A percentile compares a stretch with the other conserved stretches of the same genome.
Conservation (phyloP, 2,329 filamentous ascomycete genomes). For the Botrytis byssoidea region DNA sequence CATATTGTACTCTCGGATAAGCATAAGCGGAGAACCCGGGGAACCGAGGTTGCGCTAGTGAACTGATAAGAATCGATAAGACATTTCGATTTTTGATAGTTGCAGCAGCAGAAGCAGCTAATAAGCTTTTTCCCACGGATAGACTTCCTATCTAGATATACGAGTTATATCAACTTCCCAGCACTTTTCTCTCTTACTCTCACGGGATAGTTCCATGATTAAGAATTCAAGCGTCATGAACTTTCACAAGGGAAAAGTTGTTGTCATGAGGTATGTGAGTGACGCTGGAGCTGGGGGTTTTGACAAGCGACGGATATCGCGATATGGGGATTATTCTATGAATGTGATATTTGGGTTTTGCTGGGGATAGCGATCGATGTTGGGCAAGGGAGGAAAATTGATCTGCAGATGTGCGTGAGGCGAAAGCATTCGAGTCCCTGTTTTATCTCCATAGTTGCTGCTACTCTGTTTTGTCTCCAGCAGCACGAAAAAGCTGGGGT, state of each 20-base stretch:
- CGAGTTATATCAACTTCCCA: background rate
- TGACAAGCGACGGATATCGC: background rate
- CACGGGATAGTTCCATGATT: background rate
- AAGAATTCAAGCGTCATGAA: background rate
- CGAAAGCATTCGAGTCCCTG: background rate
- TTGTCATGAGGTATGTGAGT: background rate
- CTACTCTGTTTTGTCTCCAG: background rate
- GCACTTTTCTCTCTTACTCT: background rate
- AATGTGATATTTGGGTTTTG: background rate
- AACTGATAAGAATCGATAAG: background rate
- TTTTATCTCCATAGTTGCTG: background rate
- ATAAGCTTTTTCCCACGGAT: background rate
- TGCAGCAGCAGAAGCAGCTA: background rate
- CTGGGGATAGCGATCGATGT: background rate
- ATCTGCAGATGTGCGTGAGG: background rate
- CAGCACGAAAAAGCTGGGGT: background rate
- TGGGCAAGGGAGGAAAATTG: background rate
- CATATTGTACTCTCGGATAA: background rate
- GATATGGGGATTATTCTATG: background rate
- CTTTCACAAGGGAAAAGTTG: background rate
- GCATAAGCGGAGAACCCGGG: constrained; percentile 3
- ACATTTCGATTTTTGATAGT: background rate
- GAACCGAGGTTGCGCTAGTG: constrained; percentile 3
- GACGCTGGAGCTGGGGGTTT: background rate
- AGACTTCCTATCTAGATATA: too few relatives aligned